Base-by-base conservation (phyloP, 2,329 filamentous ascomycete genomes). In the Mycosphaerella sp. region DNA sequence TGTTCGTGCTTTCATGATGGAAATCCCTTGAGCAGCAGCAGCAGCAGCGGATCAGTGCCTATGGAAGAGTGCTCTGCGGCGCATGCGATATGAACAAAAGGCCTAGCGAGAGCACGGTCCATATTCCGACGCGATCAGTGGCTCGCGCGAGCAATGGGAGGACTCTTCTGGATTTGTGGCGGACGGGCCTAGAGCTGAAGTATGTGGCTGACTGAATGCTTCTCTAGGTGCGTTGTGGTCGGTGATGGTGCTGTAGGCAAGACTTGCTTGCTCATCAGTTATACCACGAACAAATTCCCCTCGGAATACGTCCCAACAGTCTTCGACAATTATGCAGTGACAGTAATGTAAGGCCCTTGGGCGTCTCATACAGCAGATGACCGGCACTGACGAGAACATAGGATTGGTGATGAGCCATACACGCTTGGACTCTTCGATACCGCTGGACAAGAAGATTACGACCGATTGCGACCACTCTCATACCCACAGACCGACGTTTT, bases 251-350 rank as follows among this genome's bases (percentile, higher is more conserved):
- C 93, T 61, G 93, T 98, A 64, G 93, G 93, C 72, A 98, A 98
- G 80, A 98, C 93, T 62, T 98, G 93, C 75, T 83, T 98, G 60
- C 83, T 98, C 69, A 98, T 98, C 76, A 95, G 89, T 71, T 98
- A 98, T 75, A 98, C 93, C 60, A 98, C 93, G 59, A 98, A 98
- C 80, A 97, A 97, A 68, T 98, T 98, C 73, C 93, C 93, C 32
- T 96, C 90, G 66, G 93, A 98, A 90, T 98, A 98, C 73, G 93
- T 98, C 53, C 93, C 93, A 46, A 98, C 93, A 27, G 93, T 98
- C 59, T 98, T 98, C 73, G 93, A 98, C 74, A 98, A 98, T 76
- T 98, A 98, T 80, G 93, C 93, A 52, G 93, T 98, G 70, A 98
- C 93, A 61, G 93, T 98, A 63, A 98, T 98, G 93, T 65, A 59